A percentile compares a stretch with the other conserved stretches of the same genome.
Evolutionary conservation across 371 early-diverging fungal genomes (phyloP).

Genomic region (Rhizopus arrhizus): DNA sequence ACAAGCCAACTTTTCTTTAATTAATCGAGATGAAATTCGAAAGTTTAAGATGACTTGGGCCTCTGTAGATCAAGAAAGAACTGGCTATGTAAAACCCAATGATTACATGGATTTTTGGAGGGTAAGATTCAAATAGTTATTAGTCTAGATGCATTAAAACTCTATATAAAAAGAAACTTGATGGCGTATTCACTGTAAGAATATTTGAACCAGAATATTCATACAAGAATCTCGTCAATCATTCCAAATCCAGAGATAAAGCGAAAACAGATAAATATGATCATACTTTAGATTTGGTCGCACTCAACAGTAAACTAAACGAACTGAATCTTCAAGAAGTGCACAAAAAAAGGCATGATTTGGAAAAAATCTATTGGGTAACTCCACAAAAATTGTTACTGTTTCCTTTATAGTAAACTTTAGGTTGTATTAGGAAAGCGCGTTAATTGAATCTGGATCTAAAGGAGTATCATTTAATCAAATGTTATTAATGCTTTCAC

Average conservation of each 20-base stretch:
- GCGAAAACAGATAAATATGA: slow-evolving; percentile 19
- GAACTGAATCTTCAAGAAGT: slow-evolving; percentile 35
- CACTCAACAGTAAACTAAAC: slow-evolving; percentile 32
- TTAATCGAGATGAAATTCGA: slow-evolving; percentile 71
- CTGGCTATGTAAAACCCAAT: slow-evolving; percentile 55
- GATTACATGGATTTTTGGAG: slow-evolving; percentile 57
- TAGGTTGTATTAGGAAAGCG: slow-evolving; percentile 33
- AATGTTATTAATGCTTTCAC: slow-evolving; percentile 61
- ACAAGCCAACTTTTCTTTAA: slow-evolving; percentile 59
- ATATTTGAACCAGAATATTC: slow-evolving; percentile 43
- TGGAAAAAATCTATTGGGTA: slow-evolving; percentile 54
- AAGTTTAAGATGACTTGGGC: slow-evolving; percentile 66
- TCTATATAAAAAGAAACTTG: slow-evolving; percentile 32
- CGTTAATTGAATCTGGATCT: slow-evolving; percentile 32
- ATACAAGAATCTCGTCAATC: slow-evolving; percentile 36
- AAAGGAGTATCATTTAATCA: slow-evolving; percentile 63
- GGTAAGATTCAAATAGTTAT: slow-evolving; percentile 19
- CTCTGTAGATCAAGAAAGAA: slow-evolving; percentile 55
- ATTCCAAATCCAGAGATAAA: slow-evolving; percentile 12
- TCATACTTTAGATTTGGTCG: slow-evolving; percentile 29
- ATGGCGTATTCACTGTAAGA: slow-evolving; percentile 44
- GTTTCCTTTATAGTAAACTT: not conserved
- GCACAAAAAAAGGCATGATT: slow-evolving; percentile 38
- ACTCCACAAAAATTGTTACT: not conserved
- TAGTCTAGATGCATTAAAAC: not conserved